phyloP scores from a whole-genome alignment of 1,139 yeast species.

The Debaryomyces sp. region DNA sequence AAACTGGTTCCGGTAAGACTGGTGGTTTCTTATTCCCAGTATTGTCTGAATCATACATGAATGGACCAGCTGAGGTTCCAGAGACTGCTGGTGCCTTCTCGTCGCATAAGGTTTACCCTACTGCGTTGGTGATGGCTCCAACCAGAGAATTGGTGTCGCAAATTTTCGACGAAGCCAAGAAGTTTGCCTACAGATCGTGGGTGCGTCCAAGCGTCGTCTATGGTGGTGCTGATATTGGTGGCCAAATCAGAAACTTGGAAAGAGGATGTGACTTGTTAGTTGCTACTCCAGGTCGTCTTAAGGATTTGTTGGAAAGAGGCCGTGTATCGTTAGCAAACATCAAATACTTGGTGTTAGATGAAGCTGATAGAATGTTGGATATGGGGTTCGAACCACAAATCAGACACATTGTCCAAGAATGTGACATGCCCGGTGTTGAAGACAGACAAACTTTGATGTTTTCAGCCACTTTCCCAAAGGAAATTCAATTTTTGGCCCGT shows the following conservation, averaged over 20 bases:
- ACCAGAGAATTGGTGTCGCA: constrained; percentile 98
- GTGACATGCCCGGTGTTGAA: constrained; percentile 92
- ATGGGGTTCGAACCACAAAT: constrained; percentile 99
- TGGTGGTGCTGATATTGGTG: constrained; percentile 95
- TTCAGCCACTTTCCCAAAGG: constrained; percentile 98
- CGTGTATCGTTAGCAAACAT: constrained; percentile 85
- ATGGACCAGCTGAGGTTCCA: constrained; percentile 79
- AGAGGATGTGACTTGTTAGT: constrained; percentile 95
- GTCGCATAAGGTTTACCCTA: constrained; percentile 86
- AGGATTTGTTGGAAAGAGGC: constrained; percentile 94
- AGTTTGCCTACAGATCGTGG: constrained; percentile 98
- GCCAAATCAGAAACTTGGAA: constrained; percentile 85
- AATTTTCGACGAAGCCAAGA: constrained; percentile 93
- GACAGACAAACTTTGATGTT: constrained; percentile 97
- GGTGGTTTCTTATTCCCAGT: constrained; percentile 99
- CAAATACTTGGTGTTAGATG: constrained; percentile 93
- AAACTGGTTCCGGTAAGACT: constrained; percentile 99
- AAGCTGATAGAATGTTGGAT: constrained; percentile 99
- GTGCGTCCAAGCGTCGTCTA: constrained; percentile 95
- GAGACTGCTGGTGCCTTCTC: constrained; percentile 59
- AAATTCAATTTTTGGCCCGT: constrained; percentile 94
- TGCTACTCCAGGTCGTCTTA: constrained; percentile 99
- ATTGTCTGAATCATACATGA: constrained; percentile 83
- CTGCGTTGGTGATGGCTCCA: constrained; percentile 95
- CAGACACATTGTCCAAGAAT: constrained; percentile 95